Evolutionary conservation across 2,329 filamentous ascomycete species (phyloP), one percentile per base, ranked within the genome.

Genomic region (Colletotrichum ledebouriae): DNA sequence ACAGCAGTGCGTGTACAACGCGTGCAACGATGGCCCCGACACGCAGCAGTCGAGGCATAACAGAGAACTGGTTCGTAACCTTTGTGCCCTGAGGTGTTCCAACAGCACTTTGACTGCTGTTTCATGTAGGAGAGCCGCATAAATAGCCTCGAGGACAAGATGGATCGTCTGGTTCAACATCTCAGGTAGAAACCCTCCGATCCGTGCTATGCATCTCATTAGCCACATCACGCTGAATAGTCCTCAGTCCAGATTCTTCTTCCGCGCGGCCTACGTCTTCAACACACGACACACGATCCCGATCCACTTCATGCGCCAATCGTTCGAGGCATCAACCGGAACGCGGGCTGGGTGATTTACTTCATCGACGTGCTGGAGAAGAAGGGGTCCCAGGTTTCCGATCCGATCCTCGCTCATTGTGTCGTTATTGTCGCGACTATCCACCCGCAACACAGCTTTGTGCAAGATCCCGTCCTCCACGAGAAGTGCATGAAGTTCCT

Each of bases 281-380:
- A 2, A 53, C 39, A 2, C 39, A 47, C 11, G 83, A 41, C 81
- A 81, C 42, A 83, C 81, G 3, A 85, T 86, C 46, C 85, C 85
- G 0, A 84, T 87, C 58, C 83, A 85, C 1, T 87, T 87, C 20
- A 78, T 87, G 1, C 84, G 86, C 55, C 83, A 86, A 69, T 86
- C 83, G 0, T 83, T 83, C 12, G 84, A 86, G 61, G 76, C 29
- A 85, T 86, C 33, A 80, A 81, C 0, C 82, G 81, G 0, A 84
- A 86, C 68, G 83, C 83, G 0, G 82, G 81, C 1, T 87, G 85
- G 85, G 84, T 86, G 29, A 79, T 86, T 4, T 83, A 85, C 71
- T 83, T 85, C 56, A 80, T 87, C 52, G 81, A 85, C 53, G 82
- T 65, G 76, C 80, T 75, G 78, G 82, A 71, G 81, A 83, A 72